Evolutionary conservation across 352 stramenopile genomes (phyloP).

Genomic region (Blastocystis sp.): DNA sequence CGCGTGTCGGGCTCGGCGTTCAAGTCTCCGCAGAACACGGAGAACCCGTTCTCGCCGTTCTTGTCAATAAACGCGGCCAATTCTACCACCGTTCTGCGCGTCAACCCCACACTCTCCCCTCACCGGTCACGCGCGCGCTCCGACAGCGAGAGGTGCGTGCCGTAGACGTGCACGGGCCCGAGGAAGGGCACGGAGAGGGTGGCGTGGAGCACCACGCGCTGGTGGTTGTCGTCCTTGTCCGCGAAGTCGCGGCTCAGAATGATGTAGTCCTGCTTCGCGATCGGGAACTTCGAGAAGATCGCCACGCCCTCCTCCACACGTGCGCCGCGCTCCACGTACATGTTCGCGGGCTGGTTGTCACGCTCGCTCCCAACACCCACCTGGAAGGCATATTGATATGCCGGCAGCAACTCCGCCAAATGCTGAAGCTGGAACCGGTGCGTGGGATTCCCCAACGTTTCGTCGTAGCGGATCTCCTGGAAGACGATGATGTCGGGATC

Average conservation of each 20-base stretch:
- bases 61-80: slow-evolving; percentile 81
- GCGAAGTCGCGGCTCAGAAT: slow-evolving; percentile 80
- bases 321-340: slow-evolving; percentile 72
- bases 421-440: slow-evolving; percentile 72
- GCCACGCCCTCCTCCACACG: slow-evolving; percentile 81
- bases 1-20: slow-evolving; percentile 83
- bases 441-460: slow-evolving; percentile 74
- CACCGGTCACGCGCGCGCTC: slow-evolving; percentile 78
- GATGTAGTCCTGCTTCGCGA: slow-evolving; percentile 79
- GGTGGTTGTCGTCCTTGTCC: slow-evolving; percentile 82
- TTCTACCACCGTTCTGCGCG: slow-evolving; percentile 77
- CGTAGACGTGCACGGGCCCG: slow-evolving; percentile 81
- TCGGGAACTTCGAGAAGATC: slow-evolving; percentile 81
- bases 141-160: slow-evolving; percentile 82
- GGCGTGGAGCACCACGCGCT: slow-evolving; percentile 82
- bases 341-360: slow-evolving; percentile 74
- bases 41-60: slow-evolving; percentile 77
- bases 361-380: slow-evolving; percentile 80
- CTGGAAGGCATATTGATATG: slow-evolving; percentile 82
- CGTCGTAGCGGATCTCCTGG: slow-evolving; percentile 83
- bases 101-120: neutral
- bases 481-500: slow-evolving; percentile 79
- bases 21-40: slow-evolving; percentile 81
- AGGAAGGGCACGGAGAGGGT: slow-evolving; percentile 77
- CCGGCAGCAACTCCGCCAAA: slow-evolving; percentile 76